These are phyloP conservation scores for Sarocladium strictum DNA, from an alignment of 2,329 filamentous ascomycete genomes.

Conservation along the genomic window DNA sequence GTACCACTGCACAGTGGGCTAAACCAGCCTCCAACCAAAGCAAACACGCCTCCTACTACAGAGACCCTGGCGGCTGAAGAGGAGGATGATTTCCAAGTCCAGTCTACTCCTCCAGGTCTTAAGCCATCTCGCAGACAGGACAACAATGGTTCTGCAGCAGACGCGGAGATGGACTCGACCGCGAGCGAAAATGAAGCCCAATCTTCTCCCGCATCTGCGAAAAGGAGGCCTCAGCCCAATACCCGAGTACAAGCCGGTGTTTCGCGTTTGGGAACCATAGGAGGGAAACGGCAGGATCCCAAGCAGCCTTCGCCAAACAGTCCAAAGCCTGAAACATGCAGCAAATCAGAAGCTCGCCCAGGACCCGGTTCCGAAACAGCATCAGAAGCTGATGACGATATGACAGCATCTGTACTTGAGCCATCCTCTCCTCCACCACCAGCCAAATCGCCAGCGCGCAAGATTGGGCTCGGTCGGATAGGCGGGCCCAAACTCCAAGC, in stretches of 20 bases:
- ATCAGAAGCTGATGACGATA: conserved; percentile 30
- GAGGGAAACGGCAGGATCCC: conserved; percentile 24
- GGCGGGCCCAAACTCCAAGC: conserved; percentile 24
- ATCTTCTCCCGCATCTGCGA: not conserved
- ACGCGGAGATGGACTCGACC: conserved; percentile 9
- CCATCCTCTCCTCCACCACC: conserved; percentile 17
- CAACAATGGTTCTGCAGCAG: not conserved
- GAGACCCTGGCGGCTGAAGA: conserved; percentile 26
- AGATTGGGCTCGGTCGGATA: conserved; percentile 34
- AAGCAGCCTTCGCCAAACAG: not conserved
- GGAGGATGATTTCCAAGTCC: conserved; percentile 47
- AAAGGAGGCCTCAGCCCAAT: conserved; percentile 13
- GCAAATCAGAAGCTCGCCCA: conserved; percentile 18
- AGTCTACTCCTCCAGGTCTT: conserved; percentile 35
- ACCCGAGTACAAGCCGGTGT: not conserved
- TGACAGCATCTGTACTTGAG: conserved; percentile 18
- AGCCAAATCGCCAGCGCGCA: conserved; percentile 20
- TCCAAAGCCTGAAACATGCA: conserved; percentile 24
- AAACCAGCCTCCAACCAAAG: conserved; percentile 10
- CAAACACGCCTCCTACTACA: conserved; percentile 13
- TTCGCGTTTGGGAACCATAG: conserved; percentile 29
- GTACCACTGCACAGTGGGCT: conserved; percentile 15
- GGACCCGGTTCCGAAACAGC: conserved; percentile 33
- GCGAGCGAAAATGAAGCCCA: conserved; percentile 10
- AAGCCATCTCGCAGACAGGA: not conserved